Percentiles rank a stretch among this genome's conserved stretches.
phyloP scores from a whole-genome alignment of 1,284 basidiomycete species.

The Fomitopsis betulina region DNA sequence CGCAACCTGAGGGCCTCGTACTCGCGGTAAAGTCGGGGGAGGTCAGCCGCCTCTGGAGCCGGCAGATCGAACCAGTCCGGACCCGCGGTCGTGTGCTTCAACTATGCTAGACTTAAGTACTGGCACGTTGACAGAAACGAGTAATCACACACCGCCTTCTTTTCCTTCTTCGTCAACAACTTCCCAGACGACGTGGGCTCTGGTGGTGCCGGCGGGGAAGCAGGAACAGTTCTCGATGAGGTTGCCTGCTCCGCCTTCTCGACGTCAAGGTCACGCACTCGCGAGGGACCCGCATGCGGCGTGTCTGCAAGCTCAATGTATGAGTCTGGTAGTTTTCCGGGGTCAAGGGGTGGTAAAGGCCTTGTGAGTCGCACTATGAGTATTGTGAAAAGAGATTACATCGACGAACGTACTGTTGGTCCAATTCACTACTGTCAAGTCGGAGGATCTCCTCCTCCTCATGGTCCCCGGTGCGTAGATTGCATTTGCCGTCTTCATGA shows the following conservation, averaged over 20 bases:
- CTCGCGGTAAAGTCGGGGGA: conserved; percentile 85
- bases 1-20: conserved; percentile 89
- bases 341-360: conserved; percentile 61
- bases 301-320: conserved; percentile 54
- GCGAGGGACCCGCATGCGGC: conserved; percentile 39
- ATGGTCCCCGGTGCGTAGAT: conserved; percentile 4
- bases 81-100: conserved; percentile 75
- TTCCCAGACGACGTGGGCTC: conserved; percentile 56
- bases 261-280: conserved; percentile 57
- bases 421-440: conserved; percentile 16
- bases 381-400: background rate
- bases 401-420: no score
- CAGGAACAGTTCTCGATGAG: conserved; percentile 40
- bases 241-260: conserved; percentile 46
- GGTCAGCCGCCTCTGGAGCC: conserved; percentile 73
- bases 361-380: conserved; percentile 29
- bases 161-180: conserved; percentile 61
- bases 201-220: conserved; percentile 51
- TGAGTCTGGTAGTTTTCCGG: conserved; percentile 51
- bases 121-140: background rate
- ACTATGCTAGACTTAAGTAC: conserved; percentile 32
- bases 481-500: background rate
- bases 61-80: conserved; percentile 92
- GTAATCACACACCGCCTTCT: conserved; percentile 53
- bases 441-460: conserved; percentile 31